phyloP scores from a whole-genome alignment of 805 yeast species.

The Pichia californica region DNA sequence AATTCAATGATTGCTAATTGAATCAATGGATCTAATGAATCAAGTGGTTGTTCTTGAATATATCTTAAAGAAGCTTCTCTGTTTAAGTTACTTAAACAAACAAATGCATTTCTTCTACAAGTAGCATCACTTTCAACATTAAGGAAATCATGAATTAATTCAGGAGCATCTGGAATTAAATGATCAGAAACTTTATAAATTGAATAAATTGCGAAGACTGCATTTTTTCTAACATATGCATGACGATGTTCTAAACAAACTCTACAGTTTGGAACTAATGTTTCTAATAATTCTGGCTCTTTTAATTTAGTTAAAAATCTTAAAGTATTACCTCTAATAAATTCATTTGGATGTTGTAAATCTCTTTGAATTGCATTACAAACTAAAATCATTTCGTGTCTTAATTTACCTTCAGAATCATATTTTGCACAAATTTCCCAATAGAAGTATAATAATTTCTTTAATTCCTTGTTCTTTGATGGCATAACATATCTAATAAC shows the following conservation, averaged over 20 bases:
- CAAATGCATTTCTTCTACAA: conserved; percentile 92
- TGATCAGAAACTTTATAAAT: conserved; percentile 79
- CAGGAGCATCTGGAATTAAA: conserved; percentile 93
- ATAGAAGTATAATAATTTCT: conserved; percentile 87
- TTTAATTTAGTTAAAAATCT: conserved; percentile 85
- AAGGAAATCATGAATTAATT: conserved; percentile 65
- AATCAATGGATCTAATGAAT: conserved; percentile 68
- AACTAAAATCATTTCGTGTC: conserved; percentile 97
- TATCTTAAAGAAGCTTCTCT: conserved; percentile 80
- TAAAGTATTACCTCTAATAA: conserved; percentile 89
- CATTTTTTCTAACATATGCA: conserved; percentile 96
- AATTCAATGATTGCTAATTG: conserved; percentile 90
- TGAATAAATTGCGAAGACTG: conserved; percentile 83
- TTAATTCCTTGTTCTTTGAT: conserved; percentile 80
- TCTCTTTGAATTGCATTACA: conserved; percentile 98
- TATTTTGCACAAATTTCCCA: conserved; percentile 98
- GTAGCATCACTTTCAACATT: conserved; percentile 84
- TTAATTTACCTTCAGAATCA: conserved; percentile 81
- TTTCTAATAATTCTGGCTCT: conserved; percentile 92
- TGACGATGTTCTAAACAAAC: conserved; percentile 92
- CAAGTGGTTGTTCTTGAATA: conserved; percentile 65
- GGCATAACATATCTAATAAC: conserved; percentile 98
- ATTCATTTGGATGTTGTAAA: conserved; percentile 96
- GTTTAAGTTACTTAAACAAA: conserved; percentile 74
- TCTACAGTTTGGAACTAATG: conserved; percentile 88